Evolutionary conservation across 2,329 filamentous ascomycete species (phyloP), one percentile per base, ranked within the genome.

Genomic region (Raffaelea deltoideospora): DNA sequence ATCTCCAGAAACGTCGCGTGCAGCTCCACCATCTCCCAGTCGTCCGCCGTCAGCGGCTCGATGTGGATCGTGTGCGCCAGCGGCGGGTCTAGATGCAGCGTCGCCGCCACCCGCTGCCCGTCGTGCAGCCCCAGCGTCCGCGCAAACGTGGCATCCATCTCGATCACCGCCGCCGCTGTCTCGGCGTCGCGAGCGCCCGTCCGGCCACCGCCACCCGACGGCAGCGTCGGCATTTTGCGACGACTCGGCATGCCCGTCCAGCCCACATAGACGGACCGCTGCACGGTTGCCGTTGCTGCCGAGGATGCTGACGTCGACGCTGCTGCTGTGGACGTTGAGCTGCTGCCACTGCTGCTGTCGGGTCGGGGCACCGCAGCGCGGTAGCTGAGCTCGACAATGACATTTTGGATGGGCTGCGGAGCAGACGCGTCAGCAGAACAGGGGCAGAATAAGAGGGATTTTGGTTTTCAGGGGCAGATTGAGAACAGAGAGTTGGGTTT

Each of bases 231-330:
- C 47, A 81, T 63, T 54, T 76, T 81, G 51, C 83, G 76, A 67
- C 87, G 92, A 64, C 87, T 95, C 45, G 86, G 81, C 84, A 98
- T 92, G 48, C 90, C 90, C 10, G 90, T 95, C 90, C 90, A 98
- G 55, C 90, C 90, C 41, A 93, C 67, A 54, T 81, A 98, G 48
- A 92, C 67, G 33, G 83, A 92, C 50, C 75, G 72, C 37, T 62
- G 58, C n/a, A n/a, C n/a, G n/a, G n/a, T n/a, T n/a, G n/a, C n/a
- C n/a, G n/a, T n/a, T n/a, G n/a, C n/a, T n/a, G n/a, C n/a, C n/a
- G n/a, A n/a, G n/a, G n/a, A n/a, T n/a, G n/a, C n/a, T n/a, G n/a
- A n/a, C n/a, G n/a, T n/a, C n/a, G n/a, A n/a, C n/a, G n/a, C n/a
- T n/a, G n/a, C n/a, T n/a, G n/a, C n/a, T 10, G 36, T 33, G 19